Conservation (phyloP, 805 yeast genomes). For the Saccharomycopsis synnaedendra region DNA sequence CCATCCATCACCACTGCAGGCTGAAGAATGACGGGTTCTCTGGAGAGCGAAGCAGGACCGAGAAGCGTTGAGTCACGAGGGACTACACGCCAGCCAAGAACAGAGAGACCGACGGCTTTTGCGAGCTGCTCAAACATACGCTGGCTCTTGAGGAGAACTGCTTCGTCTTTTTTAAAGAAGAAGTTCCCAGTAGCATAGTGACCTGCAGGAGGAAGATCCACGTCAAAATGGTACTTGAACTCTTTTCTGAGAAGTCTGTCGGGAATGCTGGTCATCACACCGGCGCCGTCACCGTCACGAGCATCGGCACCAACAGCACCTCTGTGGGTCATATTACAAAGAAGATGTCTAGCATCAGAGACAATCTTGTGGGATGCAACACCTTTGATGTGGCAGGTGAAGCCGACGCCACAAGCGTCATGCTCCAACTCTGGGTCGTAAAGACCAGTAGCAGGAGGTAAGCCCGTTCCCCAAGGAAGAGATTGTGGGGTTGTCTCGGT, state of each 20-base stretch:
- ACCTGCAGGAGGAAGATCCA: slow-evolving; percentile 64
- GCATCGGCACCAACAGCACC: slow-evolving; percentile 97
- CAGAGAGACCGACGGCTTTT: slow-evolving; percentile 58
- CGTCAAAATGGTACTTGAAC: slow-evolving; percentile 57
- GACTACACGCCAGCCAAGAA: slow-evolving; percentile 89
- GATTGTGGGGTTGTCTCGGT: too few species aligned
- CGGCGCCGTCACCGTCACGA: slow-evolving; percentile 98
- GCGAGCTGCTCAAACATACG: slow-evolving; percentile 78
- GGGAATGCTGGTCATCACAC: slow-evolving; percentile 86
- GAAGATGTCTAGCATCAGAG: slow-evolving; percentile 74
- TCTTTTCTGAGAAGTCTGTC: slow-evolving; percentile 81
- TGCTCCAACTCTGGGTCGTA: slow-evolving; percentile 91
- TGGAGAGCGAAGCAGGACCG: slow-evolving; percentile 88
- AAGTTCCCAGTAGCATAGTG: slow-evolving; percentile 94
- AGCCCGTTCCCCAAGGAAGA: too few species aligned
- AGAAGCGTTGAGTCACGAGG: slow-evolving; percentile 91
- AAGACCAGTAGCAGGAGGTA: slow-evolving; percentile 74
- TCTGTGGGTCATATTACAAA: slow-evolving; percentile 97
- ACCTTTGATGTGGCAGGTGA: slow-evolving; percentile 91
- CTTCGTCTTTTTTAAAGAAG: slow-evolving; percentile 78
- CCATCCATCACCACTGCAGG: slow-evolving; percentile 70
- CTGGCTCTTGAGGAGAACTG: slow-evolving; percentile 57
- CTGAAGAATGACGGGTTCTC: slow-evolving; percentile 87
- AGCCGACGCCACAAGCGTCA: slow-evolving; percentile 99
- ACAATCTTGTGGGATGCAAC: slow-evolving; percentile 80